Percentiles rank a stretch among this genome's conserved stretches.
phyloP scores from a whole-genome alignment of 225 moss, liverwort and hornwort genomes.

The Sphagnum contortum region DNA sequence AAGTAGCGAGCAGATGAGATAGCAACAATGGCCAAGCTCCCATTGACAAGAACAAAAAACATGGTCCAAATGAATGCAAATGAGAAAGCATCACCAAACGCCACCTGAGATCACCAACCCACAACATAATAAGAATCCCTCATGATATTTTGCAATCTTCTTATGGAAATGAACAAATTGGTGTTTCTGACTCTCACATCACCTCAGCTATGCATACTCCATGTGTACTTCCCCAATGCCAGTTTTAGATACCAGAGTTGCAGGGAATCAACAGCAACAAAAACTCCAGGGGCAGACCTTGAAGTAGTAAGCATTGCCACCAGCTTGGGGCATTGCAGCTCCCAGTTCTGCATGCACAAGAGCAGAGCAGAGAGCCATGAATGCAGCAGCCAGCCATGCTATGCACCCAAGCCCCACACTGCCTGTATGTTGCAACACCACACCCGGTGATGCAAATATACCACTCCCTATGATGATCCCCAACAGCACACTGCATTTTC shows the following conservation, averaged over 20 bases:
- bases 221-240: neutral
- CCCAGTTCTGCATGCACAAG: constrained; percentile 71
- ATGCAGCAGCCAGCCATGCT: constrained; percentile 57
- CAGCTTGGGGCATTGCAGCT: constrained; percentile 68
- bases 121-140: too few species aligned
- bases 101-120: constrained; percentile 32
- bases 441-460: constrained; percentile 76
- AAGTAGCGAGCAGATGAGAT: constrained; percentile 62
- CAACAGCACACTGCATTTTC: constrained; percentile 60
- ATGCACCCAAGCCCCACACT: constrained; percentile 68
- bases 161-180: neutral
- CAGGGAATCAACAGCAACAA: too few species aligned
- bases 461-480: constrained; percentile 74
- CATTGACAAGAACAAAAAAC: constrained; percentile 68
- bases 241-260: too few species aligned
- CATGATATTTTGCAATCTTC: neutral
- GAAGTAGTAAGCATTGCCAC: constrained; percentile 58
- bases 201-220: neutral
- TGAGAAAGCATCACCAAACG: constrained; percentile 72
- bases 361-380: constrained; percentile 52
- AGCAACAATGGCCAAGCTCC: constrained; percentile 51
- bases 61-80: constrained; percentile 72
- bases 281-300: constrained; percentile 21
- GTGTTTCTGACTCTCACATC: neutral
- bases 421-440: constrained; percentile 62